These are phyloP conservation scores for Piper longum DNA, from an alignment of 164 flowering plant genomes.

Conservation along the genomic window DNA sequence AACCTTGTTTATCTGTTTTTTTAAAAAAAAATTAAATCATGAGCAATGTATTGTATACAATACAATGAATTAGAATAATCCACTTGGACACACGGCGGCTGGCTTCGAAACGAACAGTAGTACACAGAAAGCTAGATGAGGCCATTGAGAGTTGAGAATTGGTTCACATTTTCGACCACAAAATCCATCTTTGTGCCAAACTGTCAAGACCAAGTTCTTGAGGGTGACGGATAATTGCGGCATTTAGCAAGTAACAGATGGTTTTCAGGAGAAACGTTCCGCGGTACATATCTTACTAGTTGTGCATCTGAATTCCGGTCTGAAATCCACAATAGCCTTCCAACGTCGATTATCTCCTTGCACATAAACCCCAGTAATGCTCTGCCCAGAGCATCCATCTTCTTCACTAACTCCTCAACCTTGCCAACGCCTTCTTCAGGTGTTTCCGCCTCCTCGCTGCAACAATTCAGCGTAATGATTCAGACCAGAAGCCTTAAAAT, in stretches of 20 bases:
- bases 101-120: too few species aligned
- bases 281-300: conserved; percentile 68
- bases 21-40: too few species aligned
- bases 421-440: conserved; percentile 7
- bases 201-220: not conserved
- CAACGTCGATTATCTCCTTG: conserved; percentile 83
- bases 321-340: conserved; percentile 69
- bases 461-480: conserved; percentile 2
- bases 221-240: not conserved
- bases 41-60: too few species aligned
- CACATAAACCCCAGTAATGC: conserved; percentile 78
- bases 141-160: too few species aligned
- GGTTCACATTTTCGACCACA: too few species aligned
- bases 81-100: too few species aligned
- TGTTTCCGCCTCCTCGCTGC: conserved; percentile 20
- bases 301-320: conserved; percentile 36
- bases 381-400: conserved; percentile 53
- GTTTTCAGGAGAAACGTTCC: conserved; percentile 75
- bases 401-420: conserved; percentile 41
- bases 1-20: too few species aligned
- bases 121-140: too few species aligned
- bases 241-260: conserved; percentile 50
- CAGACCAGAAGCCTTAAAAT: not conserved
- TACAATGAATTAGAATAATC: too few species aligned
- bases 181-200: too few species aligned